phyloP scores from a whole-genome alignment of 106 monocot species.

The Triglochin maritima region DNA sequence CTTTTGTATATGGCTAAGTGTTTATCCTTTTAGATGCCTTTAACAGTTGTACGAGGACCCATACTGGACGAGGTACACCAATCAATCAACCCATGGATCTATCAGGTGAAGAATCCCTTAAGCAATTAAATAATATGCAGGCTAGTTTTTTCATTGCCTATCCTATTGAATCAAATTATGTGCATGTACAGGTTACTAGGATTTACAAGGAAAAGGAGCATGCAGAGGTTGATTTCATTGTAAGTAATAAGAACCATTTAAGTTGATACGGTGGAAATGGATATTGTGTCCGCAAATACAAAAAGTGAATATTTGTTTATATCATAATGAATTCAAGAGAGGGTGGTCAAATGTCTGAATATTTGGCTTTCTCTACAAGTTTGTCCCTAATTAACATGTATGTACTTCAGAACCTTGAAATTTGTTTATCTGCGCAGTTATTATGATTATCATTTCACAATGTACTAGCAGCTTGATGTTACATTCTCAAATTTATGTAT shows the following conservation, averaged over 20 bases:
- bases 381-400: too few species aligned
- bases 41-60: slow-evolving; percentile 56
- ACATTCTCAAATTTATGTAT: too few species aligned
- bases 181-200: slow-evolving; percentile 58
- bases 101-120: slow-evolving; percentile 49
- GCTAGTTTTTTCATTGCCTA: background rate
- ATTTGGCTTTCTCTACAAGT: too few species aligned
- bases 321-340: background rate
- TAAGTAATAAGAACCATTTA: slow-evolving; percentile 23
- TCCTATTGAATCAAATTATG: slow-evolving; percentile 1
- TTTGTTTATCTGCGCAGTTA: too few species aligned
- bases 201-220: slow-evolving; percentile 81
- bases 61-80: slow-evolving; percentile 97
- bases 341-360: background rate
- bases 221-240: slow-evolving; percentile 75
- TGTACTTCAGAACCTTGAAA: too few species aligned
- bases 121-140: background rate
- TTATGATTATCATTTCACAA: too few species aligned
- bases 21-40: slow-evolving; percentile 33
- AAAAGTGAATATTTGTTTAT: background rate
- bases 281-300: background rate
- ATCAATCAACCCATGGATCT: slow-evolving; percentile 89
- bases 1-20: background rate
- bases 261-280: background rate
- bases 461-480: too few species aligned